Evolutionary conservation across 768 basidiomycete genomes (phyloP), one percentile per base, ranked within the genome.

Genomic region (Royoungia palumana): DNA sequence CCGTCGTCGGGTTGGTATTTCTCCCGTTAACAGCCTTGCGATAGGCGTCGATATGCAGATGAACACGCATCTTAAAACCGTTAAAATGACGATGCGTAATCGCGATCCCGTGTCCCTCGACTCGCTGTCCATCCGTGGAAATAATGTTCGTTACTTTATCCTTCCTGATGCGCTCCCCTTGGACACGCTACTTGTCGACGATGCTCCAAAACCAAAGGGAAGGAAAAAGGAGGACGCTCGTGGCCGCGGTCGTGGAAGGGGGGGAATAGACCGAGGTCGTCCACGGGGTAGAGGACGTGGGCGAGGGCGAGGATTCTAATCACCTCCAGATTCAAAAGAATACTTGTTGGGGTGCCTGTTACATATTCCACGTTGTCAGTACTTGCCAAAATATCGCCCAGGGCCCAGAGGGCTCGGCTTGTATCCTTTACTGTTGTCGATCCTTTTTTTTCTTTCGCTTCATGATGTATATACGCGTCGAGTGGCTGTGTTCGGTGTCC

Each of bases 11-110:
- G n/a, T 20, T 5, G 2, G 0, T 36, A 41, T 25, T 13, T 30
- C 14, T 38, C 38, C 17, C 21, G 17, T 28, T 59, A 14, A 49
- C 37, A 24, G 35, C 41, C 47, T 38, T 34, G 13, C 35, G 14
- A 68, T 36, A 97, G 95, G 94, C 50, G 96, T 99, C 43, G 95
- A 99, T 71, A 94, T 95, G 80, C 93, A 95, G 64, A 99, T 99
- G 95, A 98, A 97, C 75, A 98, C 95, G 3, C 89, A 97, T 60
- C 78, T 99, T 44, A 99, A 99, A 76, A 91, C 93, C 41, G 90
- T 99, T 56, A 97, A 96, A 73, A 86, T 98, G 77, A 92, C 92
- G n/a, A 78, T 83, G 25, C 83, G 92, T 46, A 94, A 92, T 67
- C 87, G 90, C 51, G 90, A 94, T 47, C 90, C 94, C 5, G 72